Evolutionary conservation across 1,284 basidiomycete species (phyloP).

Genomic region (Papiliotrema nemorosa): DNA sequence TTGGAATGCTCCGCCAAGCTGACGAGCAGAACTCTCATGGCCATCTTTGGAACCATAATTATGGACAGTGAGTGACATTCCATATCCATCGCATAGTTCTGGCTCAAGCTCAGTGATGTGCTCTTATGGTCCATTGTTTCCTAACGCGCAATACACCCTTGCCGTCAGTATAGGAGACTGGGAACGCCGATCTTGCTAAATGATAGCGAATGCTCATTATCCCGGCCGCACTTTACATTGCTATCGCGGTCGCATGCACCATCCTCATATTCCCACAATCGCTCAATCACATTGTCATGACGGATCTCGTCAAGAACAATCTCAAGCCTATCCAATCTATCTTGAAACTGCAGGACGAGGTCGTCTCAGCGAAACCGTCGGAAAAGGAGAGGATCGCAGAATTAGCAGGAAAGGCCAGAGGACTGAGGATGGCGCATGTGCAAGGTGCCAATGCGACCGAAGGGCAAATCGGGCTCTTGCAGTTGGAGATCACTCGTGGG

Average conservation of each 20-base stretch:
- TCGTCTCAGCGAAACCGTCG: conserved; percentile 28
- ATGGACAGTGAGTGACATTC: conserved; percentile 29
- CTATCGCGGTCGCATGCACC: conserved; percentile 58
- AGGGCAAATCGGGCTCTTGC: conserved; percentile 38
- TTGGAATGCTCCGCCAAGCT: conserved; percentile 2
- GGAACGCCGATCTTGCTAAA: conserved; percentile 14
- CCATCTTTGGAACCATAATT: conserved; percentile 35
- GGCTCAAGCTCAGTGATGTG: conserved; percentile 56
- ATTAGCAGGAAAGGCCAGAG: conserved; percentile 20
- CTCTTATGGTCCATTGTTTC: conserved; percentile 58
- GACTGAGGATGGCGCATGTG: conserved; percentile 23
- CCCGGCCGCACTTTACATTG: conserved; percentile 60
- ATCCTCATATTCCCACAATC: conserved; percentile 70
- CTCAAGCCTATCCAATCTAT: conserved; percentile 36
- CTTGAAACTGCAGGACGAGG: conserved; percentile 40
- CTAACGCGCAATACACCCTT: conserved; percentile 62
- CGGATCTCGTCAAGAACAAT: conserved; percentile 29
- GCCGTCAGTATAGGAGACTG: conserved; percentile 39
- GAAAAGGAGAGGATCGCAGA: conserved; percentile 33
- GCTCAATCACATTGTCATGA: conserved; percentile 55
- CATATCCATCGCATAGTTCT: not conserved
- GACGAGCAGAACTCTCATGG: conserved; percentile 17
- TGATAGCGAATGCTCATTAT: conserved; percentile 52
- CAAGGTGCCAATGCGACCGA: conserved; percentile 27
- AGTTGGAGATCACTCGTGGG: conserved; percentile 51